Conservation (phyloP, 306 rosid species). For the Canavalia gladiata region DNA sequence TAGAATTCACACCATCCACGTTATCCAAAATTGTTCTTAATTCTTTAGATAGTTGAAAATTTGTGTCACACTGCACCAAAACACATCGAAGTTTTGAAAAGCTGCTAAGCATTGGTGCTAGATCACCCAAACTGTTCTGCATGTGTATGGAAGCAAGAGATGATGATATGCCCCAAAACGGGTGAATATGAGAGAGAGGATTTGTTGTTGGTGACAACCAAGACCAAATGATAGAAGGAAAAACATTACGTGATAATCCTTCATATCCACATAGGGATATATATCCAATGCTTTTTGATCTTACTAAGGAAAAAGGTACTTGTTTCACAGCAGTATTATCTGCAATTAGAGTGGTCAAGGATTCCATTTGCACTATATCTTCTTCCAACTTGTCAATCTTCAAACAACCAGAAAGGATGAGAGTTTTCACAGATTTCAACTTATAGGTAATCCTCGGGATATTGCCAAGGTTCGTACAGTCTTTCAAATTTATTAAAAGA, state of each 20-base stretch:
- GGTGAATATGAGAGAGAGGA: not conserved
- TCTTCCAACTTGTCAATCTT: conserved; percentile 48
- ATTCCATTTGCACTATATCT: conserved; percentile 54
- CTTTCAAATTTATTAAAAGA: conserved; percentile 30
- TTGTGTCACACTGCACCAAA: conserved; percentile 18
- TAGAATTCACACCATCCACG: not conserved
- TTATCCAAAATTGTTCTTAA: not conserved
- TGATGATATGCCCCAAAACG: not conserved
- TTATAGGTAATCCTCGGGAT: conserved; percentile 8
- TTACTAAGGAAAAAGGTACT: conserved; percentile 41
- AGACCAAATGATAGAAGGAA: conserved; percentile 50
- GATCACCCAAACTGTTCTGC: not conserved
- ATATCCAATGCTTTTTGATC: conserved; percentile 36
- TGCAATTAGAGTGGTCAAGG: conserved; percentile 52
- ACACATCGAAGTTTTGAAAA: conserved; percentile 22
- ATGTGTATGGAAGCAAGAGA: not conserved
- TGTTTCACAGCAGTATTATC: conserved; percentile 48
- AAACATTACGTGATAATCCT: conserved; percentile 41
- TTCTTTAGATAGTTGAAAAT: not conserved
- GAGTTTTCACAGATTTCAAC: conserved; percentile 51
- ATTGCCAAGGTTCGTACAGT: conserved; percentile 29
- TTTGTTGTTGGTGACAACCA: conserved; percentile 45
- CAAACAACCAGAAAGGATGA: conserved; percentile 60
- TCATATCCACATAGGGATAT: conserved; percentile 54
- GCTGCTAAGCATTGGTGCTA: conserved; percentile 7